A percentile compares a stretch with the other conserved stretches of the same genome.
phyloP scores from a whole-genome alignment of 495 filamentous ascomycete species.

The Cercophora newfieldiana region DNA sequence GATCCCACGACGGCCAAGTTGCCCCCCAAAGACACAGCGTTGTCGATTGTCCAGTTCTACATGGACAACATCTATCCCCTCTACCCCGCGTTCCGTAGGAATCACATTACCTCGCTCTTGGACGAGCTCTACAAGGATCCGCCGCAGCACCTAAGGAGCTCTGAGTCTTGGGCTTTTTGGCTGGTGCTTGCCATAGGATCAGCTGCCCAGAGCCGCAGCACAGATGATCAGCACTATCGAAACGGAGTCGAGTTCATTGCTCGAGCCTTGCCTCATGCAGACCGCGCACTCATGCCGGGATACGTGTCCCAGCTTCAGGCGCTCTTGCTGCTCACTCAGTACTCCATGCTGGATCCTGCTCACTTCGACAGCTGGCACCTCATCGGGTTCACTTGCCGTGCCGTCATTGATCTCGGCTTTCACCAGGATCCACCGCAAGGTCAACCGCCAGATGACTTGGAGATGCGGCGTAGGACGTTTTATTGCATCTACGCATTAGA shows the following conservation, averaged over 20 bases:
- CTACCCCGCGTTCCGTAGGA: slow-evolving; percentile 77
- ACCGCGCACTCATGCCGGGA: slow-evolving; percentile 79
- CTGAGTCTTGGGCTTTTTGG: slow-evolving; percentile 81
- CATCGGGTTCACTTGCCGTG: slow-evolving; percentile 81
- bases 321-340: slow-evolving; percentile 79
- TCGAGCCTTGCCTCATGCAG: slow-evolving; percentile 71
- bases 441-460: slow-evolving; percentile 60
- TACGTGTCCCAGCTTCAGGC: slow-evolving; percentile 81
- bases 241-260: slow-evolving; percentile 67
- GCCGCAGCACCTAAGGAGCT: slow-evolving; percentile 62
- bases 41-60: slow-evolving; percentile 73
- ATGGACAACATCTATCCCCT: slow-evolving; percentile 76
- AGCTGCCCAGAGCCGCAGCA: slow-evolving; percentile 66
- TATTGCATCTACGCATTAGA: slow-evolving; percentile 86
- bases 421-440: slow-evolving; percentile 83
- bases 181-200: slow-evolving; percentile 85
- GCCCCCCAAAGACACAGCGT: slow-evolving; percentile 64
- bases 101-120: slow-evolving; percentile 70
- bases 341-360: slow-evolving; percentile 80
- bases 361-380: slow-evolving; percentile 92
- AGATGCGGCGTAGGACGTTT: slow-evolving; percentile 76
- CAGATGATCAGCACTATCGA: slow-evolving; percentile 61
- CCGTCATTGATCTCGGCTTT: slow-evolving; percentile 81
- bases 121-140: slow-evolving; percentile 67
- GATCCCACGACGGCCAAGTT: slow-evolving; percentile 55